A percentile compares a stretch with the other conserved stretches of the same genome.
Conservation (phyloP, 164 flowering plant genomes). For the Vitis vinifera region DNA sequence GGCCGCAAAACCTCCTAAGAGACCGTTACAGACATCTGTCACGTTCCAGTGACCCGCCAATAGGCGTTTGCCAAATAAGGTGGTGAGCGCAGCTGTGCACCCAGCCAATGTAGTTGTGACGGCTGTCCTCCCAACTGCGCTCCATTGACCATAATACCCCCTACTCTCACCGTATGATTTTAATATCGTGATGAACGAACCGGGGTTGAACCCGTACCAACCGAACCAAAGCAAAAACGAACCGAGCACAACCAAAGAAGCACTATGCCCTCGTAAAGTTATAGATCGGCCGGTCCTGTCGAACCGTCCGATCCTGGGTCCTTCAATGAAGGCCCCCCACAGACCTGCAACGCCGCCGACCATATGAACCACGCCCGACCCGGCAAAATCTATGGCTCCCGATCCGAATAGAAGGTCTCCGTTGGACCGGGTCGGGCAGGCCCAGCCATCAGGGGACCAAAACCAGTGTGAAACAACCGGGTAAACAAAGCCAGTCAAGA, state of each 20-base stretch:
- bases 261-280: constrained; percentile 2
- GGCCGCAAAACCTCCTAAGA: constrained; percentile 10
- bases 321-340: constrained; percentile 3
- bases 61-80: constrained; percentile 1
- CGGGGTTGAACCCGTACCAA: background rate
- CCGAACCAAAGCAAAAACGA: background rate
- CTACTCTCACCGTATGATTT: background rate
- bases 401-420: constrained; percentile 1
- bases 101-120: constrained; percentile 8
- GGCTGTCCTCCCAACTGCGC: constrained; percentile 8
- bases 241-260: constrained; percentile 7
- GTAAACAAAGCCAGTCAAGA: constrained; percentile 75
- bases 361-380: background rate
- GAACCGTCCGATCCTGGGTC: constrained; percentile 9
- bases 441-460: constrained; percentile 28
- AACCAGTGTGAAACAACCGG: constrained; percentile 61
- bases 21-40: constrained; percentile 5
- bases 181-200: background rate
- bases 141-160: constrained; percentile 3
- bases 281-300: background rate
- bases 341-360: no score
- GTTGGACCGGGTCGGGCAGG: background rate
- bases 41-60: constrained; percentile 7
- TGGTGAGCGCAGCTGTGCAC: constrained; percentile 6
- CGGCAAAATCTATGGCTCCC: constrained; percentile 8